Base-by-base conservation (phyloP, 208 protist genomes). In the Herpetomonas muscarum region DNA sequence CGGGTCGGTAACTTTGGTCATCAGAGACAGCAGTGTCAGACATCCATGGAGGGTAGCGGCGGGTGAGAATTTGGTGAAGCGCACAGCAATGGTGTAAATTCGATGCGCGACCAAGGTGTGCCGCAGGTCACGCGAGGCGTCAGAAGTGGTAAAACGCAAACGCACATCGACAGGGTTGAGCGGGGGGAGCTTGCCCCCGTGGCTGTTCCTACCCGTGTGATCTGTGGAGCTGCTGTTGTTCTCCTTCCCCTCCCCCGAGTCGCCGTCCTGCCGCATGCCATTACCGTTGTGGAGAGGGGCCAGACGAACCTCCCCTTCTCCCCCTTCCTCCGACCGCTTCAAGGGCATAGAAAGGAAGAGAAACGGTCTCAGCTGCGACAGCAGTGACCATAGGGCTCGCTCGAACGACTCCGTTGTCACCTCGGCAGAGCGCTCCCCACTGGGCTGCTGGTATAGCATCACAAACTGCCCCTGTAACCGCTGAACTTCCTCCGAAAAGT, bases 281-380 rank as follows among this genome's bases (percentile, higher is more conserved):
- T n/a, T n/a, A n/a, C n/a, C n/a, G n/a, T n/a, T n/a, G n/a, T n/a
- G n/a, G n/a, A 78, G 4, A 65, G 46, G 10, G 26, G 37, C 6
- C 58, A 5, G 19, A 56, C 65, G 0, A 62, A 22, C 1, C 2
- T 9, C 67, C 61, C 63, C 55, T 67, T 48, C 25, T 39, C 29
- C 60, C 17, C 55, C 2, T 49, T 46, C 41, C 19, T 9, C 41
- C 5, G 10, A 24, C 9, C 22, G 41, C 22, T 46, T 46, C 1
- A 54, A 49, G 3, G 61, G 52, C 15, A 59, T 54, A 37, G 41
- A 30, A 10, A 85, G 42, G 49, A 74, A 75, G 1, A 92, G 56
- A 58, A 79, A 87, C 0, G 80, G 74, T 0, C 80, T 67, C 25
- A 92, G 57, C 21, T 79, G 59, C 31, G 75, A 71, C 17, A 92